Conservation (phyloP, 441 rosid genomes). For the Erysimum cheiri region DNA sequence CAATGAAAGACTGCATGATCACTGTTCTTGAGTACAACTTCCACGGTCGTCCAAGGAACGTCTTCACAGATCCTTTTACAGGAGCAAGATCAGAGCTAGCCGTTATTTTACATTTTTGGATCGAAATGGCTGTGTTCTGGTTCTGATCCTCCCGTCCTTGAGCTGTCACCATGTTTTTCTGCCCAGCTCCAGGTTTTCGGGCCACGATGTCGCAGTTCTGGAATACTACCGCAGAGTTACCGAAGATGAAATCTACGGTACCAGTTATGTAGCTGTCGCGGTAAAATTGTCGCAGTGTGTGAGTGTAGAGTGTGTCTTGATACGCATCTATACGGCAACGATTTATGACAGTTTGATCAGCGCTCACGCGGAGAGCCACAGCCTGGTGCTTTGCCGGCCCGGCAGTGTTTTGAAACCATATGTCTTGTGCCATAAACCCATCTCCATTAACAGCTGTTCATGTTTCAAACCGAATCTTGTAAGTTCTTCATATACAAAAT, state of each 20-base stretch:
- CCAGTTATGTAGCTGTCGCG: conserved; percentile 58
- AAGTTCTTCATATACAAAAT: background rate
- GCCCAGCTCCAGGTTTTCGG: conserved; percentile 55
- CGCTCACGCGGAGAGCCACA: conserved; percentile 72
- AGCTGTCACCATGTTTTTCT: conserved; percentile 71
- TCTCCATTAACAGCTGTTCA: conserved; percentile 66
- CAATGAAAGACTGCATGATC: conserved; percentile 64
- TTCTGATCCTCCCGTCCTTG: conserved; percentile 67
- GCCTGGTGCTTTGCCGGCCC: conserved; percentile 79
- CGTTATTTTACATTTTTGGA: conserved; percentile 61
- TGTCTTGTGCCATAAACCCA: conserved; percentile 82
- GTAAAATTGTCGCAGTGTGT: conserved; percentile 70
- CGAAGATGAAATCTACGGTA: conserved; percentile 72
- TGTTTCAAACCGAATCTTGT: conserved; percentile 4
- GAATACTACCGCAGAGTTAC: conserved; percentile 64
- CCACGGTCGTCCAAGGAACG: conserved; percentile 72
- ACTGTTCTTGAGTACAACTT: conserved; percentile 64
- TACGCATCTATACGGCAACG: conserved; percentile 70
- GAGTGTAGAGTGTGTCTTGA: conserved; percentile 77
- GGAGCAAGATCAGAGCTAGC: conserved; percentile 66
- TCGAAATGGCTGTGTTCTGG: conserved; percentile 67
- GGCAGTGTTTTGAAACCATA: conserved; percentile 75
- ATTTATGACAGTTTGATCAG: conserved; percentile 67
- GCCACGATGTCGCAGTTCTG: conserved; percentile 62
- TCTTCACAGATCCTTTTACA: conserved; percentile 48